Evolutionary conservation across 768 basidiomycete genomes (phyloP).

Genomic region (Lactifluus rugatus): DNA sequence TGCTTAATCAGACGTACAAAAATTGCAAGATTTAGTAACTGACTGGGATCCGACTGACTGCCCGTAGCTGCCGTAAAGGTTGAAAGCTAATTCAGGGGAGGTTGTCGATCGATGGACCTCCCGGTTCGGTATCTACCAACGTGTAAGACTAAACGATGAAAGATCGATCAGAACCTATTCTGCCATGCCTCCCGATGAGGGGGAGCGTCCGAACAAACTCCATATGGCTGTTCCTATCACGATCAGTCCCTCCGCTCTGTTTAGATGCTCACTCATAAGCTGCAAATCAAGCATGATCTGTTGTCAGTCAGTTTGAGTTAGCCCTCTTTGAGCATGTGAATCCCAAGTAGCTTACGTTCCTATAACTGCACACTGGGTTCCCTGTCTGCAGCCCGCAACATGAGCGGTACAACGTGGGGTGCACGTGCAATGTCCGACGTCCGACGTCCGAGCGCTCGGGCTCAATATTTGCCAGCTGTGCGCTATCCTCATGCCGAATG

Average conservation of each 20-base stretch:
- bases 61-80: conserved; percentile 17
- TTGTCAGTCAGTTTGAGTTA: neutral
- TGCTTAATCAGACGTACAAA: neutral
- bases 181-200: neutral
- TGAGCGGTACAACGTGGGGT: neutral
- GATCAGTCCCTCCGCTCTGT: neutral
- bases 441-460: neutral
- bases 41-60: conserved; percentile 35
- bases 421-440: too few relatives aligned
- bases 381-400: neutral
- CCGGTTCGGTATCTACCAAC: neutral
- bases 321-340: neutral
- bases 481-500: neutral
- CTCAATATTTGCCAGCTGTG: neutral
- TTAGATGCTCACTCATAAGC: neutral
- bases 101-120: neutral
- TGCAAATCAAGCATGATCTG: neutral
- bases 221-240: neutral
- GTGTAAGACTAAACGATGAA: neutral
- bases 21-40: conserved; percentile 30
- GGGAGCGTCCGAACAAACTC: neutral
- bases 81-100: neutral
- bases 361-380: neutral
- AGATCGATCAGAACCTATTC: neutral
- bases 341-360: neutral